Conservation (phyloP, 768 basidiomycete genomes). For the Coprinellus micaceus region DNA sequence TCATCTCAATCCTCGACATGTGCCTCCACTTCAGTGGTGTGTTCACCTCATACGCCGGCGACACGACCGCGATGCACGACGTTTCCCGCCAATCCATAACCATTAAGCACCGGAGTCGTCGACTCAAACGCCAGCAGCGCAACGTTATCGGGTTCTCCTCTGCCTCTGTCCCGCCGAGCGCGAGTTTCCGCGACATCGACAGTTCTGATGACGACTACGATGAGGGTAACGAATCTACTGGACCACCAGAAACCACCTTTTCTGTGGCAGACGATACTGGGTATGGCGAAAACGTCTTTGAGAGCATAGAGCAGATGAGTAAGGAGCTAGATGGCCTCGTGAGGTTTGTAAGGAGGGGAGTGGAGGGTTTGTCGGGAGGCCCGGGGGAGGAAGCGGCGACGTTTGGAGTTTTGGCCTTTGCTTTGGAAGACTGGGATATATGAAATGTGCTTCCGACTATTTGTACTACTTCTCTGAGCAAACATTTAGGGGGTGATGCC, state of each 20-base stretch:
- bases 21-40: constrained; percentile 64
- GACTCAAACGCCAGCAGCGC: constrained; percentile 48
- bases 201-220: constrained; percentile 50
- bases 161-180: constrained; percentile 22
- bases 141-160: constrained; percentile 63
- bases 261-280: constrained; percentile 41
- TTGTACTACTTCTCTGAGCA: background rate
- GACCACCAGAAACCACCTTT: constrained; percentile 18
- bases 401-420: constrained; percentile 72
- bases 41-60: constrained; percentile 58
- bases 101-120: constrained; percentile 61
- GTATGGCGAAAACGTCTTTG: constrained; percentile 41
- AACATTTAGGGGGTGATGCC: background rate
- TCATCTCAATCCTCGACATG: constrained; percentile 72
- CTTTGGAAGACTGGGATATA: constrained; percentile 75
- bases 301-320: constrained; percentile 59
- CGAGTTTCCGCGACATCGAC: constrained; percentile 21
- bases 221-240: constrained; percentile 16
- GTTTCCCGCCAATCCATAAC: constrained; percentile 47
- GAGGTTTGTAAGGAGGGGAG: constrained; percentile 62
- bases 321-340: constrained; percentile 69
- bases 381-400: constrained; percentile 55
- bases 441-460: constrained; percentile 19
- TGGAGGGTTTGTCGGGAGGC: constrained; percentile 65
- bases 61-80: constrained; percentile 58